Evolutionary conservation across 345 rosid genomes (phyloP).

Genomic region (Dipteronia sinensis): DNA sequence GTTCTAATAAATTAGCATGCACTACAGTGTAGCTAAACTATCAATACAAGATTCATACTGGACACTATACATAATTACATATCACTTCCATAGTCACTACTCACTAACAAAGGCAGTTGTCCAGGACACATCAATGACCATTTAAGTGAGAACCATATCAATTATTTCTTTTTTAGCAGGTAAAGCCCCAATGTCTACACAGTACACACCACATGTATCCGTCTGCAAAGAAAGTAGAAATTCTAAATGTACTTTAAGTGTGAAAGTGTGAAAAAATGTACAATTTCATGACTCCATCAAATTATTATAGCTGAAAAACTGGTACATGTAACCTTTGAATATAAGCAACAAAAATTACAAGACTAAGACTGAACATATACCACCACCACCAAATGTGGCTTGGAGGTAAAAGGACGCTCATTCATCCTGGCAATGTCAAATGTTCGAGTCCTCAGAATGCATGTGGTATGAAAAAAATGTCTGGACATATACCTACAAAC

Average conservation of each 20-base stretch:
- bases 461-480: too few species aligned
- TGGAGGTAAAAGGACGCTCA: too few species aligned
- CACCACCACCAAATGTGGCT: too few species aligned
- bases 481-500: neutral
- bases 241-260: neutral
- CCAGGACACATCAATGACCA: neutral
- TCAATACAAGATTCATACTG: neutral
- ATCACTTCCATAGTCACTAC: constrained; percentile 1
- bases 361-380: neutral
- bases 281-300: neutral
- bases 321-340: neutral
- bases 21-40: constrained; percentile 12
- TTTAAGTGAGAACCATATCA: neutral
- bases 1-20: constrained; percentile 4
- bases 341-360: neutral
- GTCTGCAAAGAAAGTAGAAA: neutral
- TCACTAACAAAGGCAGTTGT: neutral
- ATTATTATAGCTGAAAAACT: neutral
- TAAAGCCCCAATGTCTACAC: neutral
- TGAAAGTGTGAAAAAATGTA: neutral
- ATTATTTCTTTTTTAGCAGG: neutral
- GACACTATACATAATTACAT: neutral
- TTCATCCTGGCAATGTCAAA: too few species aligned
- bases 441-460: too few species aligned
- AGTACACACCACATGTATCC: neutral